These are phyloP conservation scores for Stagonosporopsis vannaccii DNA, from an alignment of 2,329 filamentous ascomycete genomes.

Conservation along the genomic window DNA sequence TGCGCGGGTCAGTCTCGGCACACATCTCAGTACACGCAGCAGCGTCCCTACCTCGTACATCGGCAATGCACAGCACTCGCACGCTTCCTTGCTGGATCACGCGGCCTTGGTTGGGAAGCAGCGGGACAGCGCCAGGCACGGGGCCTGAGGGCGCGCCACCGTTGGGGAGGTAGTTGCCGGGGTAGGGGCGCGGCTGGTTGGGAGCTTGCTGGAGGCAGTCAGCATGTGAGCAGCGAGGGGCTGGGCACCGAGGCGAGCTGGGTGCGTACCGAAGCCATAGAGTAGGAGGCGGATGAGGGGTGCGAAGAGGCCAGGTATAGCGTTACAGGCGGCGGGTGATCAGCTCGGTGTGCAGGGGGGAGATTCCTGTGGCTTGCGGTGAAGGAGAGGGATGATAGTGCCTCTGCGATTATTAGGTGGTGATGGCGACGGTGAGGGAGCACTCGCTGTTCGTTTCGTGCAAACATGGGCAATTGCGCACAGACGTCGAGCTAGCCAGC, in stretches of 20 bases:
- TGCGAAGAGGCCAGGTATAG: constrained; percentile 31
- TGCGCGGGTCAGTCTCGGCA: constrained; percentile 52
- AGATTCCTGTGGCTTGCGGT: constrained; percentile 15
- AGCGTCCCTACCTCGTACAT: constrained; percentile 56
- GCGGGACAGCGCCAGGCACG: constrained; percentile 54
- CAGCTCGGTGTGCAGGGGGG: constrained; percentile 14
- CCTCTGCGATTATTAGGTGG: constrained; percentile 32
- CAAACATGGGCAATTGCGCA: constrained; percentile 34
- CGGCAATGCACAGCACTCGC: constrained; percentile 60
- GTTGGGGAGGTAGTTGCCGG: constrained; percentile 57
- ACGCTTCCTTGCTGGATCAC: constrained; percentile 59
- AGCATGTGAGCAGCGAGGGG: constrained; percentile 26
- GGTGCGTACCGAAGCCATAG: constrained; percentile 47
- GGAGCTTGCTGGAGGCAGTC: constrained; percentile 55
- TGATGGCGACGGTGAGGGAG: constrained; percentile 38
- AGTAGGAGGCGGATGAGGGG: constrained; percentile 33
- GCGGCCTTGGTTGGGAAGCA: constrained; percentile 61
- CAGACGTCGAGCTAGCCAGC: constrained; percentile 6
- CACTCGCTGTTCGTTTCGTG: constrained; percentile 33
- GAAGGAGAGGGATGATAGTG: constrained; percentile 24
- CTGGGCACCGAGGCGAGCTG: constrained; percentile 11
- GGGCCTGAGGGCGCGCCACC: constrained; percentile 53
- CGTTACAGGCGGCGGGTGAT: constrained; percentile 18
- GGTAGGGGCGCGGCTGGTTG: constrained; percentile 59
- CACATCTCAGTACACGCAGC: rapidly evolving